Conservation (phyloP, 2,329 filamentous ascomycete species). For the Trichoderma hamatum region DNA sequence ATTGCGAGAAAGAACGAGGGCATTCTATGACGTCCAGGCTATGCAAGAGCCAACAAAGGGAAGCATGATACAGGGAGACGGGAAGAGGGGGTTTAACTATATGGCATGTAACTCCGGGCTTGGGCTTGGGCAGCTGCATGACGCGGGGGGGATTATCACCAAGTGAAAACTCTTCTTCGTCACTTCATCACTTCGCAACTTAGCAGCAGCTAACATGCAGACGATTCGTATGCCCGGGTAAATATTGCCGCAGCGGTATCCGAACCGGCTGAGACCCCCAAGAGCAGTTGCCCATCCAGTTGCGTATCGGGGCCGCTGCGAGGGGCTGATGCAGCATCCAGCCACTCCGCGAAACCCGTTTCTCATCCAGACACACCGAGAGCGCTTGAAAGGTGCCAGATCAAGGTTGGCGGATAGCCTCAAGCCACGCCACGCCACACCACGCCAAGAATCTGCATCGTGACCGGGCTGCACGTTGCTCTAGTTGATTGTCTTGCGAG, state of each 20-base stretch:
- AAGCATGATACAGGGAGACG: not conserved
- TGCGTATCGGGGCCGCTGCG: not conserved
- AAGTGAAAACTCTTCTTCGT: not conserved
- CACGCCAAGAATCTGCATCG: not conserved
- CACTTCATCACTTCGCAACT: not conserved
- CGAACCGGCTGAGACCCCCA: slow-evolving; percentile 10
- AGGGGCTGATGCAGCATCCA: not conserved
- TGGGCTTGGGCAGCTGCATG: not conserved
- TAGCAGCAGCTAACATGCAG: slow-evolving; percentile 1
- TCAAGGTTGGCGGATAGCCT: not conserved
- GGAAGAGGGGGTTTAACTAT: slow-evolving; percentile 5
- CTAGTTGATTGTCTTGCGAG: not conserved
- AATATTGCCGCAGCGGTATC: slow-evolving; percentile 9
- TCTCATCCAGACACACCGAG: not conserved
- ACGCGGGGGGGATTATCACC: not conserved
- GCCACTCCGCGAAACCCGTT: not conserved
- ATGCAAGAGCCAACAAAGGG: not conserved
- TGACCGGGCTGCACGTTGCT: slow-evolving; percentile 1
- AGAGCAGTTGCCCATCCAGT: not conserved
- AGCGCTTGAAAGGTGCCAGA: not conserved
- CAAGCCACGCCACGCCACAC: not conserved
- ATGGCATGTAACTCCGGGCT: not conserved
- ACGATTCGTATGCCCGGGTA: not conserved
- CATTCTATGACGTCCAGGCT: not conserved
- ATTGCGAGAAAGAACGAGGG: not conserved